Evolutionary conservation across 257 asterid genomes (phyloP), one percentile per base, ranked within the genome.

Genomic region (Gentiana macrophylla): DNA sequence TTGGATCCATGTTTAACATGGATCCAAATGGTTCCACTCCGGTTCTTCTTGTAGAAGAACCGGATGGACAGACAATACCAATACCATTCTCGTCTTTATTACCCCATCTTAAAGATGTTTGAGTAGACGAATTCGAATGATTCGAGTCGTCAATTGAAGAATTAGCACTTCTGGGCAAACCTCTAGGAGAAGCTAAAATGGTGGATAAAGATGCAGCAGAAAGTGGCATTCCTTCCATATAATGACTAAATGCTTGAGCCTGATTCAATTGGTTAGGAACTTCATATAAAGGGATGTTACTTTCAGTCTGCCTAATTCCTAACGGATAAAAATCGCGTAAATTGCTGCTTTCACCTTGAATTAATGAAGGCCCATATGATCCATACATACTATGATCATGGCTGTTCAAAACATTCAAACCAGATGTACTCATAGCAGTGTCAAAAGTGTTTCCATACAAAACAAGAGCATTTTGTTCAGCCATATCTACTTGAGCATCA

Each of bases 341-440:
- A 61, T 38, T 64, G 79, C 70, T 55, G 43, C 66, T 60, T 57
- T 78, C 85, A 4, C 76, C 79, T 4, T 68, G 63, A 43, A 60
- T 62, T 32, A 62, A 35, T 5, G 70, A 62, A 57, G 84, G 80
- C 34, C 59, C 7, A 37, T 72, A 69, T 61, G 71, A 67, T 35
- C 79, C 82, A 52, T 60, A 57, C 73, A 70, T 61, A 33, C 57
- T 57, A 33, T 68, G 77, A 46, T 56, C 64, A 6, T 69, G 83
- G 52, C 56, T 45, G 32, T 60, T 78, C 62, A 60, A 8, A 32
- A 59, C 64, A 36, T 57, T 24, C 24, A 69, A 63, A 35, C 69
- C 68, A 4, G 75, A 35, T 53, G 67, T 72, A 44, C 53, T 57
- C 15, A 56, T 59, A 33, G 80, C 62, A 12, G 77, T 49, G 32